These are phyloP conservation scores for Astragalus membranaceus DNA, from an alignment of 306 rosid species.

Conservation along the genomic window DNA sequence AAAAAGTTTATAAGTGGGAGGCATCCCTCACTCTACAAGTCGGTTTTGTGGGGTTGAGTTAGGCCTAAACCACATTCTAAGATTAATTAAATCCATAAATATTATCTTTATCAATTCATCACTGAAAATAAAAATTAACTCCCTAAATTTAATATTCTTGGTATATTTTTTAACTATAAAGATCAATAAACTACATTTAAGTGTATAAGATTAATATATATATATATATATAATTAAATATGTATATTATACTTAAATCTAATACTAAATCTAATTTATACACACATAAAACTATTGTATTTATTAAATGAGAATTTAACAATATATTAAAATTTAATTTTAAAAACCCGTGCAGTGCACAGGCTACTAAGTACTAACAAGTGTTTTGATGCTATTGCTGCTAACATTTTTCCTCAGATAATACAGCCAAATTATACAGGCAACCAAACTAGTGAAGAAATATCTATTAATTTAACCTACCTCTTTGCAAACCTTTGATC, in stretches of 20 bases:
- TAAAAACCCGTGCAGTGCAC: background rate
- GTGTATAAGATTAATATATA: background rate
- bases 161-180: background rate
- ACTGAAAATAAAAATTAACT: background rate
- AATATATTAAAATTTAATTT: background rate
- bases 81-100: background rate
- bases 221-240: background rate
- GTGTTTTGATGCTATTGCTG: slow-evolving; percentile 8
- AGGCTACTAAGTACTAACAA: background rate
- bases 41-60: too few relatives aligned
- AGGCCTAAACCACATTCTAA: too few relatives aligned
- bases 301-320: background rate
- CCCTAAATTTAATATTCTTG: background rate
- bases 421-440: background rate
- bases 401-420: background rate
- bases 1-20: too few relatives aligned
- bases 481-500: slow-evolving; percentile 97
- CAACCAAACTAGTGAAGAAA: background rate
- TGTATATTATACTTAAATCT: background rate
- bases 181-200: background rate
- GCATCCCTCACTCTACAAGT: too few relatives aligned
- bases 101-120: background rate
- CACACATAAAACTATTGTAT: background rate
- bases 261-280: background rate
- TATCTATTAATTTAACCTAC: slow-evolving; percentile 32